Evolutionary conservation across 1,284 basidiomycete species (phyloP).

Genomic region (Ustilago shanxiensis): DNA sequence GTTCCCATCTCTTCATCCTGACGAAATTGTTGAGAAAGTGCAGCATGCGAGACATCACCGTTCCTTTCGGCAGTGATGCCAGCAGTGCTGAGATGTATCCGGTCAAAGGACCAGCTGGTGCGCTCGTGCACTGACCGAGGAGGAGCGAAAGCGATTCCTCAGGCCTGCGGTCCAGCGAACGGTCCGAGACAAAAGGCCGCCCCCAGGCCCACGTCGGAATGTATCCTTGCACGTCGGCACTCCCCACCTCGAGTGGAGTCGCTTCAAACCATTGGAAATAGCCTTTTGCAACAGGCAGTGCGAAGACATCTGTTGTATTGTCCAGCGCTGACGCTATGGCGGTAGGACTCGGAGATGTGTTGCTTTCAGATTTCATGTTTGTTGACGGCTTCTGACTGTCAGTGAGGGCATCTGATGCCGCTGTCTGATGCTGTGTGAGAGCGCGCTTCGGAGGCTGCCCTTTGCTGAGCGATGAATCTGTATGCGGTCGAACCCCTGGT

Average conservation of each 20-base stretch:
- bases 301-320: slow-evolving; percentile 19
- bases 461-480: slow-evolving; percentile 50
- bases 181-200: slow-evolving; percentile 61
- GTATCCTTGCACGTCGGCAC: slow-evolving; percentile 67
- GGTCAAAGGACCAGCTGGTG: slow-evolving; percentile 67
- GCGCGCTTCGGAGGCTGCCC: slow-evolving; percentile 48
- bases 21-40: slow-evolving; percentile 63
- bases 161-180: slow-evolving; percentile 52
- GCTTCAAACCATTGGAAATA: slow-evolving; percentile 70
- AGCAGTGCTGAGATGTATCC: slow-evolving; percentile 66
- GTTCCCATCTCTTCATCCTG: slow-evolving; percentile 63
- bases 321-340: background rate
- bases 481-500: slow-evolving; percentile 38
- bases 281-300: slow-evolving; percentile 22
- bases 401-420: slow-evolving; percentile 30
- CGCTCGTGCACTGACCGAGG: slow-evolving; percentile 68
- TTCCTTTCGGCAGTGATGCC: slow-evolving; percentile 62
- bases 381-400: background rate
- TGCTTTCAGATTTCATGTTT: background rate
- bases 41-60: slow-evolving; percentile 55
- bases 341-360: background rate
- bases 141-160: slow-evolving; percentile 64
- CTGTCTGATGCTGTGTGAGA: slow-evolving; percentile 45
- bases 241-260: slow-evolving; percentile 68
- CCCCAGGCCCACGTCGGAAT: slow-evolving; percentile 70